Percentiles rank a stretch among this genome's conserved stretches.
These are phyloP conservation scores for Barnettozyma vustinii DNA, from an alignment of 805 yeast species.

Conservation along the genomic window DNA sequence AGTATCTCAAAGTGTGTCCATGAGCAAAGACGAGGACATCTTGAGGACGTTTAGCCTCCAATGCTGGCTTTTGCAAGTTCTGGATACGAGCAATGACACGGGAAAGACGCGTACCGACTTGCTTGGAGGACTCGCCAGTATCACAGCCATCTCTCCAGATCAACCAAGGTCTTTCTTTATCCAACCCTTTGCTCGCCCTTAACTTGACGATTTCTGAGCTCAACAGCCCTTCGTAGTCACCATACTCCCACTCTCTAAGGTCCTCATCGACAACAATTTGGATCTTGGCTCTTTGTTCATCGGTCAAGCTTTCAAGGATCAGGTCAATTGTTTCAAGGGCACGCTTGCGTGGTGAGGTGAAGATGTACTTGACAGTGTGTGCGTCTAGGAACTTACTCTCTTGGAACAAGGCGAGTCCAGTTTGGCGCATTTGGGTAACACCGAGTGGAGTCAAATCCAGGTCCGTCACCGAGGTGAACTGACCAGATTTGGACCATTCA, in stretches of 20 bases:
- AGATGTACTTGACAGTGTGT: slow-evolving; percentile 50
- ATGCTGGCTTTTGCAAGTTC: slow-evolving; percentile 49
- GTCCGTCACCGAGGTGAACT: slow-evolving; percentile 85
- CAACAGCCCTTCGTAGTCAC: slow-evolving; percentile 84
- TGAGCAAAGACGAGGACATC: slow-evolving; percentile 86
- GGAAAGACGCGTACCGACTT: slow-evolving; percentile 72
- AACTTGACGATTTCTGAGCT: slow-evolving; percentile 61
- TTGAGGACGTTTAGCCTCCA: slow-evolving; percentile 46
- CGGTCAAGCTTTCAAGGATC: slow-evolving; percentile 45
- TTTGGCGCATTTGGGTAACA: slow-evolving; percentile 63
- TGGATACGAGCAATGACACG: slow-evolving; percentile 60
- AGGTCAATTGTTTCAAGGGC: slow-evolving; percentile 73
- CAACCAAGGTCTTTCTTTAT: slow-evolving; percentile 50
- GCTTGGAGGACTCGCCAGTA: slow-evolving; percentile 67
- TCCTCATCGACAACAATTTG: slow-evolving; percentile 54
- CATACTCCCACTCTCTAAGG: slow-evolving; percentile 93
- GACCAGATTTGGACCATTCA: slow-evolving; percentile 93
- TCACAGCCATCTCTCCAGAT: slow-evolving; percentile 95
- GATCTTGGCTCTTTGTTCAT: slow-evolving; percentile 36
- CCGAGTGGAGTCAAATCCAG: slow-evolving; percentile 75
- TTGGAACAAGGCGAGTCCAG: slow-evolving; percentile 69
- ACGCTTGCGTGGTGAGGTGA: slow-evolving; percentile 77
- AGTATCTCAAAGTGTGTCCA: slow-evolving; percentile 87
- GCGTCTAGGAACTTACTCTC: slow-evolving; percentile 57
- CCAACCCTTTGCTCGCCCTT: slow-evolving; percentile 57